Percentiles rank a stretch among this genome's conserved stretches.
phyloP scores from a whole-genome alignment of 108 stramenopile species.

The Fragilaria crotonensis region DNA sequence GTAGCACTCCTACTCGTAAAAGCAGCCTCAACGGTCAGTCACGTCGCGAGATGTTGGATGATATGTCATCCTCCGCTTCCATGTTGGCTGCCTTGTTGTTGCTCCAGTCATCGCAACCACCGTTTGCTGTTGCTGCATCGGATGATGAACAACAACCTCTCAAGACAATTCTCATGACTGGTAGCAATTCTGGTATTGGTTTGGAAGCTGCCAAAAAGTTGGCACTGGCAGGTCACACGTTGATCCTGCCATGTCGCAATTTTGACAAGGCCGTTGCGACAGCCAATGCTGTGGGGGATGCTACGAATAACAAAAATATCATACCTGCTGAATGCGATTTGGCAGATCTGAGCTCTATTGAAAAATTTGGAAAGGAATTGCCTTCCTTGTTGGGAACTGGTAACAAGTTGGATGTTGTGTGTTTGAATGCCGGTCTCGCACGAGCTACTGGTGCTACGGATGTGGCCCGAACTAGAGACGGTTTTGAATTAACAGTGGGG shows the following conservation, averaged over 20 bases:
- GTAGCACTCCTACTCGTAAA: no score
- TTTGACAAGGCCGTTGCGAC: conserved; percentile 54
- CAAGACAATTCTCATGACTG: conserved; percentile 37
- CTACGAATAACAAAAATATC: conserved; percentile 33
- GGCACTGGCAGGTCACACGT: conserved; percentile 40
- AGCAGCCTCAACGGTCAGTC: no score
- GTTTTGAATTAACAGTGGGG: conserved; percentile 83
- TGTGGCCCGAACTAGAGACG: conserved; percentile 53
- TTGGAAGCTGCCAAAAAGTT: conserved; percentile 68
- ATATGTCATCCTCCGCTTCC: no score
- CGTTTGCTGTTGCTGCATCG: no score
- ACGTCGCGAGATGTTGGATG: no score
- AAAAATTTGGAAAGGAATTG: conserved; percentile 35
- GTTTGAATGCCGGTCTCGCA: conserved; percentile 82
- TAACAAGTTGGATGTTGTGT: conserved; percentile 50
- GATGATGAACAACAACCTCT: no score
- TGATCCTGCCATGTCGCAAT: conserved; percentile 69
- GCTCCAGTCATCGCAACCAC: no score
- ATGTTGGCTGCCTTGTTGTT: no score
- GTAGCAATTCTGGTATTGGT: conserved; percentile 60
- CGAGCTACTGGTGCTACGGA: conserved; percentile 62
- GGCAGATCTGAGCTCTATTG: conserved; percentile 50
- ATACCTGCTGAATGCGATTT: conserved; percentile 78
- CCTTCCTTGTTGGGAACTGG: conserved; percentile 11
- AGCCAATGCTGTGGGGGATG: conserved; percentile 26